Base-by-base conservation (phyloP, 352 stramenopile genomes). In the Pythium plurisporium region DNA sequence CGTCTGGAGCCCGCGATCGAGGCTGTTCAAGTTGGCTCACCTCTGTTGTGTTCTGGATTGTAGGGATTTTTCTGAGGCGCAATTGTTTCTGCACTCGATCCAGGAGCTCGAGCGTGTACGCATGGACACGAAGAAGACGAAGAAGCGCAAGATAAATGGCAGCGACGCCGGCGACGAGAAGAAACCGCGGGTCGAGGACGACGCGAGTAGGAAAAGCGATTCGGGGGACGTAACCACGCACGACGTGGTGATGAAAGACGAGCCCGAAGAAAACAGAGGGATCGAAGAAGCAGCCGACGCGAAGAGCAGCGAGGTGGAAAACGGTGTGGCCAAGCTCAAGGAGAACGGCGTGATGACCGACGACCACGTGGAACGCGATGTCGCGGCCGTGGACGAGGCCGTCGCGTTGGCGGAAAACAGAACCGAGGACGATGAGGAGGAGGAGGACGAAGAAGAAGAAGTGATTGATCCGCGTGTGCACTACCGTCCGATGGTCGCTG, bases 391-490 rank as follows among this genome's bases (percentile, higher is more conserved):
- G 15, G 51, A 62, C 15, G 58, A 58, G 26, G 47, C 48, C 30
- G 44, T 49, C 25, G 46, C 29, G n/a, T 38, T 54, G 0, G 65
- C 65, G 11, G 61, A 60, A 22, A 50, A 53, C 17, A 60, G 73
- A 22, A 55, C 46, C 70, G 55, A 67, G 31, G 27, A 70, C 8
- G 36, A 57, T 8, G 29, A 37, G 6, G 57, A 74, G 12, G 53
- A 69, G 5, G 66, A 73, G 1, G 74, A 86, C n/a, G 76, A 44
- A 9, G 50, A 59, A 17, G 51, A 91, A 34, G 81, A 92, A 23
- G 78, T 93, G 55, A 93, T 95, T 27, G 86, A 95, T 40, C 86
- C 86, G 22, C 82, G 86, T 29, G 84, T 92, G 49, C 75, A 95
- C 67, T 95, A 95, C 57, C 77, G 74, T 2, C 82, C 86, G 9